phyloP scores from a whole-genome alignment of 2,329 filamentous ascomycete species.

The Microcyclosporella mali region DNA sequence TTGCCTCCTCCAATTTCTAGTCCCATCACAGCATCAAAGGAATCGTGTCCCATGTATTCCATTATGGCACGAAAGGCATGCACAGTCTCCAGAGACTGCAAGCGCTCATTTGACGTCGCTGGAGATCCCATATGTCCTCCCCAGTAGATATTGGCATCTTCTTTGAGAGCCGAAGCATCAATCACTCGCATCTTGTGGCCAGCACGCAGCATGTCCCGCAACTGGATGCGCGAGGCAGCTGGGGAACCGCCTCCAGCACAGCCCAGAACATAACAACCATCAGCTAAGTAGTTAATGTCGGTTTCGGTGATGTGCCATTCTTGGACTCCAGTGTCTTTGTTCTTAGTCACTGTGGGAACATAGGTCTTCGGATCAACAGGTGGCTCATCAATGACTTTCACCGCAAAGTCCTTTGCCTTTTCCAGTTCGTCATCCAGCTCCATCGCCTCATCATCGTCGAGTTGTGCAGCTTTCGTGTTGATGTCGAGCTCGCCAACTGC shows the following conservation, averaged over 20 bases:
- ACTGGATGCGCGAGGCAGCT: slow-evolving; percentile 47
- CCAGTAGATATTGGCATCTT: slow-evolving; percentile 49
- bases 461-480: slow-evolving; percentile 14
- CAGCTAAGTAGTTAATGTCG: slow-evolving; percentile 52
- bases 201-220: slow-evolving; percentile 46
- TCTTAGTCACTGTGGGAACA: slow-evolving; percentile 35
- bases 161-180: slow-evolving; percentile 45
- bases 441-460: slow-evolving; percentile 18
- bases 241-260: slow-evolving; percentile 56
- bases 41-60: slow-evolving; percentile 41
- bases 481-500: slow-evolving; percentile 30
- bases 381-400: slow-evolving; percentile 28
- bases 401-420: slow-evolving; percentile 29
- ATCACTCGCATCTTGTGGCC: slow-evolving; percentile 50
- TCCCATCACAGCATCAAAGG: slow-evolving; percentile 53
- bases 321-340: slow-evolving; percentile 42
- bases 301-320: slow-evolving; percentile 54
- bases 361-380: slow-evolving; percentile 35
- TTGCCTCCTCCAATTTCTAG: slow-evolving; percentile 64
- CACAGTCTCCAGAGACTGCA: slow-evolving; percentile 49
- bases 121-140: slow-evolving; percentile 56
- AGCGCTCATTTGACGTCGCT: slow-evolving; percentile 55
- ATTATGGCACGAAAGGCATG: slow-evolving; percentile 44
- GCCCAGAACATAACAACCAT: slow-evolving; percentile 56
- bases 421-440: slow-evolving; percentile 11